Evolutionary conservation across 108 stramenopile genomes (phyloP).

Genomic region (Ochromonas danica): DNA sequence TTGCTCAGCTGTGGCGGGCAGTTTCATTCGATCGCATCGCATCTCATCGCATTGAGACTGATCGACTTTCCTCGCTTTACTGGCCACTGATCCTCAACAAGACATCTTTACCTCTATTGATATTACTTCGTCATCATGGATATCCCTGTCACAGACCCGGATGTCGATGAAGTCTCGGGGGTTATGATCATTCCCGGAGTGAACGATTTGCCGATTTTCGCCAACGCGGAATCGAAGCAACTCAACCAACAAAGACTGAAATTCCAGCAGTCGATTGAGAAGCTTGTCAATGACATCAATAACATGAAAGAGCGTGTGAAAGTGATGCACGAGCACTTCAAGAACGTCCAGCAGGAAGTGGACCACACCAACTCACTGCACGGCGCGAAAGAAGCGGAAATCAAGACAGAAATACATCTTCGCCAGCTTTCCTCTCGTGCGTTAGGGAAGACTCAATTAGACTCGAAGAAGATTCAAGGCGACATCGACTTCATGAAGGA

Average conservation of each 20-base stretch:
- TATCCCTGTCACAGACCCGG: too few species aligned
- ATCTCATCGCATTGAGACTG: too few species aligned
- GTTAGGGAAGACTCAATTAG: slow-evolving; percentile 37
- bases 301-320: slow-evolving; percentile 63
- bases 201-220: slow-evolving; percentile 26
- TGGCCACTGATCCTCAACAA: too few species aligned
- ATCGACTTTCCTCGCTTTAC: too few species aligned
- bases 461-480: slow-evolving; percentile 43
- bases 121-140: too few species aligned
- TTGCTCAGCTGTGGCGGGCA: too few species aligned
- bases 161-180: too few species aligned
- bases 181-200: too few species aligned
- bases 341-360: slow-evolving; percentile 74
- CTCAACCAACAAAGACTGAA: not conserved
- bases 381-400: slow-evolving; percentile 69
- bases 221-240: not conserved
- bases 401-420: slow-evolving; percentile 71
- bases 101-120: too few species aligned
- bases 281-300: slow-evolving; percentile 10
- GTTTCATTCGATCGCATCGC: too few species aligned
- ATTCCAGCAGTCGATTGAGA: not conserved
- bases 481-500: slow-evolving; percentile 40
- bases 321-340: slow-evolving; percentile 76
- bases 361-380: slow-evolving; percentile 70
- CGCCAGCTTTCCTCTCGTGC: slow-evolving; percentile 34